Base-by-base conservation (phyloP, 179 eudicot genomes). In the Spinacia oleracea region DNA sequence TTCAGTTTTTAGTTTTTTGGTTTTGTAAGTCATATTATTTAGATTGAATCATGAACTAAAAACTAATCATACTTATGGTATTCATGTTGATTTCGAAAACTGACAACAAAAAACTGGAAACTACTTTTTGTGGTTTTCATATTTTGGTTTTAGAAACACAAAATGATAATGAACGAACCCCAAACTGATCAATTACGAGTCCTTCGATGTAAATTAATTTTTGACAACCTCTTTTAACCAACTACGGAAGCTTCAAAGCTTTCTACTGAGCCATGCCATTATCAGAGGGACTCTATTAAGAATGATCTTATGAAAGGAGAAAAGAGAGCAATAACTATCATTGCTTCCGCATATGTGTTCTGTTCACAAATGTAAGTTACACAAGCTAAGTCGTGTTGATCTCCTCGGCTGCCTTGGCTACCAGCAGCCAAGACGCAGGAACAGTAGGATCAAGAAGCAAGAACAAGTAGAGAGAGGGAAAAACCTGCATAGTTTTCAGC, bases 401-500 rank as follows among this genome's bases (percentile, higher is more conserved):
- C 10, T 42, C 42, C 38, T 14, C 8, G 34, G 69, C 46, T 76
- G 65, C 42, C 38, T 14, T 9, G 34, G 69, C 46, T 76, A 56
- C 50, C 69, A 75, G 62, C 72, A 70, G 29, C 63, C 63, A 62
- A 18, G 48, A 40, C 69, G 55, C 42, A 48, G 65, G 77, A 66
- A 56, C 10, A 63, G 48, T 20, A 23, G 31, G 48, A 65, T 15
- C 62, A 34, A 25, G 27, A 21, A 72, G 62, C 18, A 10, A 46
- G n/a, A 83, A 73, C 31, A 23, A 58, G 70, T 45, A 62, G 60
- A 32, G 25, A 60, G 29, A 40, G 43, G 73, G 43, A 76, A 77
- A 76, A 85, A 95, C 98, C 98, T 95, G 98, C 86, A 93, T 90
- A 70, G 88, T 93, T 85, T 95, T 95, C 70, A 95, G 86, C 83